Evolutionary conservation across 129 eudicot species (phyloP).

Genomic region (Apium graveolens): DNA sequence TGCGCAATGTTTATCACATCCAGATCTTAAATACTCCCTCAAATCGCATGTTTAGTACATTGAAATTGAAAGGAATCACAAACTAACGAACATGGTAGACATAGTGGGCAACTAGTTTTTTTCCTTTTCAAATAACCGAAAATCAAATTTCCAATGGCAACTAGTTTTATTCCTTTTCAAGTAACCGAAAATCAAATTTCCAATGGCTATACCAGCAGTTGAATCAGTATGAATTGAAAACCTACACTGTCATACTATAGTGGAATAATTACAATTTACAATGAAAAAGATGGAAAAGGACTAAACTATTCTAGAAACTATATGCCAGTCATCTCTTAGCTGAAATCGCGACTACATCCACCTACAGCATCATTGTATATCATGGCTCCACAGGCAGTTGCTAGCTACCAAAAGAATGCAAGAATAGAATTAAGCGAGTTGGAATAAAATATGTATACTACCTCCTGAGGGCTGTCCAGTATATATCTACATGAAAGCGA

Average conservation of each 20-base stretch:
- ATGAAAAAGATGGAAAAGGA: not conserved
- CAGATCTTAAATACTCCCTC: too few species aligned
- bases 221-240: not conserved
- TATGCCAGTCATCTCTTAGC: slow-evolving; percentile 7
- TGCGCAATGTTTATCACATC: too few species aligned
- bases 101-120: not conserved
- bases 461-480: slow-evolving; percentile 23
- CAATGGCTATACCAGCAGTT: not conserved
- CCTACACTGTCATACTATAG: not conserved
- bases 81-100: too few species aligned
- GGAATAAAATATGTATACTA: slow-evolving; percentile 31
- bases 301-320: slow-evolving; percentile 16
- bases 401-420: slow-evolving; percentile 46
- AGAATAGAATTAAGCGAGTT: slow-evolving; percentile 26
- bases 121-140: not conserved
- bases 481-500: slow-evolving; percentile 21
- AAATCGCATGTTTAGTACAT: too few species aligned
- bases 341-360: not conserved
- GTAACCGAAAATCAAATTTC: not conserved
- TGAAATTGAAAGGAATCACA: too few species aligned
- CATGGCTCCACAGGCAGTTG: slow-evolving; percentile 20
- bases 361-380: slow-evolving; percentile 17
- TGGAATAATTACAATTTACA: slow-evolving; percentile 6
- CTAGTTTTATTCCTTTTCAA: not conserved
- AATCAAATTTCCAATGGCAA: not conserved